A percentile compares a stretch with the other conserved stretches of the same genome.
Evolutionary conservation across 768 basidiomycete species (phyloP).

Genomic region (Tylopilus sp.): DNA sequence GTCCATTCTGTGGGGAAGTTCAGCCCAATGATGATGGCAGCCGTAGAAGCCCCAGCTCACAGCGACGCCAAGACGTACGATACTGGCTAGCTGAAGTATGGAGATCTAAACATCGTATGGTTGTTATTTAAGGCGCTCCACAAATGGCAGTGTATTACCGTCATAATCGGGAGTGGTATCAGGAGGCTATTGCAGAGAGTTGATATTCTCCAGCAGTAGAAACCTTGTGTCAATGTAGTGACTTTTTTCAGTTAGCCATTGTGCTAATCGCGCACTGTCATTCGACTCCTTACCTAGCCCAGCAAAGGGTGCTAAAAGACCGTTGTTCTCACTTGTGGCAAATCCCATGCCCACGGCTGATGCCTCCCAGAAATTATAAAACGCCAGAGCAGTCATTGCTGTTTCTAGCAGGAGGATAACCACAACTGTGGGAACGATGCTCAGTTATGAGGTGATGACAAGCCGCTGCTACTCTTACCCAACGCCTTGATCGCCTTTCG

Average conservation of each 20-base stretch:
- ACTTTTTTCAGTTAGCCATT: conserved; percentile 4
- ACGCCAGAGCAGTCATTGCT: conserved; percentile 7
- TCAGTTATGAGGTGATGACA: not conserved
- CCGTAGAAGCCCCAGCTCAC: not conserved
- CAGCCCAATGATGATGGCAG: no score
- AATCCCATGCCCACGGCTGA: no score
- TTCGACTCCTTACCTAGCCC: conserved; percentile 17
- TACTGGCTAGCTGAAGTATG: conserved; percentile 18
- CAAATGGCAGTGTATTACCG: conserved; percentile 11
- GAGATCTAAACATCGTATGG: conserved; percentile 12
- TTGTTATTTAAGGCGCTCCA: no score
- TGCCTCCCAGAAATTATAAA: conserved; percentile 7
- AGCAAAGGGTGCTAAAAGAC: not conserved
- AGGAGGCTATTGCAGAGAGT: not conserved
- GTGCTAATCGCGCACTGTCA: fast-evolving
- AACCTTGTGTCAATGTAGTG: conserved; percentile 16
- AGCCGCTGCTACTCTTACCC: conserved; percentile 1
- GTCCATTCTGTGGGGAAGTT: not conserved
- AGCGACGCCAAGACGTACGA: not conserved
- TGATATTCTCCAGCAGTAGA: conserved; percentile 23
- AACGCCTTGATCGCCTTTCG: conserved; percentile 10
- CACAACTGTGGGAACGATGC: not conserved
- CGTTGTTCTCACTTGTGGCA: no score
- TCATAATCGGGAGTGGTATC: conserved; percentile 10
- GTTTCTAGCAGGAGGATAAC: conserved; percentile 16